Conservation (phyloP, 108 stramenopile species). For the Nitzschia palea region DNA sequence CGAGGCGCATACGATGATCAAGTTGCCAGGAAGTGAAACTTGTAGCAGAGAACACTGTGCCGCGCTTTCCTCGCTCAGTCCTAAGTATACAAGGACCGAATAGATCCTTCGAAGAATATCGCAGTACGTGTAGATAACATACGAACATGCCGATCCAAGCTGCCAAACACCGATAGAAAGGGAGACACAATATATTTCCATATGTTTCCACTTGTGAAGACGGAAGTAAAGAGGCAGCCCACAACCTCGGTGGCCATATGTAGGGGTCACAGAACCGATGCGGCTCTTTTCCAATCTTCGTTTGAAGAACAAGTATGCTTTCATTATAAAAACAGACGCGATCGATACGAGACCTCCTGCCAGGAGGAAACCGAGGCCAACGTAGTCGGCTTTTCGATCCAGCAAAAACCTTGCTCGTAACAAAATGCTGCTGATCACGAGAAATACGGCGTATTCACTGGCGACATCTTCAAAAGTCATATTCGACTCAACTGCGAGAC, state of each 20-base stretch:
- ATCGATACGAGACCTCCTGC: slow-evolving; percentile 24
- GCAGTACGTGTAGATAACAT: slow-evolving; percentile 66
- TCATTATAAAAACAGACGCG: slow-evolving; percentile 20
- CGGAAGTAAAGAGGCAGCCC: slow-evolving; percentile 36
- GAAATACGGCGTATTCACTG: slow-evolving; percentile 39
- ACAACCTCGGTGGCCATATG: slow-evolving; percentile 30
- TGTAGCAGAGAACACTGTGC: slow-evolving; percentile 39
- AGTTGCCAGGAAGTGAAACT: slow-evolving; percentile 26
- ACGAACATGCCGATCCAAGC: slow-evolving; percentile 58
- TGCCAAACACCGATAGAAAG: slow-evolving; percentile 73
- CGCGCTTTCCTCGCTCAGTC: slow-evolving; percentile 24
- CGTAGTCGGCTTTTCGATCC: slow-evolving; percentile 33
- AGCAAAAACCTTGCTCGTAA: slow-evolving; percentile 39
- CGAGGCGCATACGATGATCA: slow-evolving; percentile 27
- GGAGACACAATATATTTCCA: slow-evolving; percentile 71
- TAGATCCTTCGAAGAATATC: slow-evolving; percentile 29
- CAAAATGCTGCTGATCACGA: slow-evolving; percentile 34
- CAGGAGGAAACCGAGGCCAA: slow-evolving; percentile 42
- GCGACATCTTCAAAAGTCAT: slow-evolving; percentile 38
- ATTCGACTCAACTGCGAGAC: slow-evolving; percentile 38
- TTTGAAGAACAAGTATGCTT: slow-evolving; percentile 21
- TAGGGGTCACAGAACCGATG: slow-evolving; percentile 2
- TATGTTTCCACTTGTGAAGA: slow-evolving; percentile 66
- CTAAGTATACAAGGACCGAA: slow-evolving; percentile 27
- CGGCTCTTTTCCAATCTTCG: slow-evolving; percentile 16